These are phyloP conservation scores for Thymus quinquecostatus DNA, from an alignment of 257 asterid genomes.

Conservation along the genomic window DNA sequence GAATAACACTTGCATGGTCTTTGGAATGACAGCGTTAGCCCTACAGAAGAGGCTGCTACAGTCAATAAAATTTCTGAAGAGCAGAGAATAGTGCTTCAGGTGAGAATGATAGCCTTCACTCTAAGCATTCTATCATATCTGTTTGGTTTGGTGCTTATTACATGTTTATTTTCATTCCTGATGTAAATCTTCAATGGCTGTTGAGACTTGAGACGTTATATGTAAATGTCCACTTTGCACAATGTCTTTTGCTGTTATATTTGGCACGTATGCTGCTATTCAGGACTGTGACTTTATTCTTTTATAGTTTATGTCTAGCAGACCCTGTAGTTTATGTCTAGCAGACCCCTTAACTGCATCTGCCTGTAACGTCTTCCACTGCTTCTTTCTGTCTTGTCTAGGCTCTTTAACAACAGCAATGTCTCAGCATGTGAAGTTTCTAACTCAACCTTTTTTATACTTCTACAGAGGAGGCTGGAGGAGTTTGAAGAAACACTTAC, in stretches of 20 bases:
- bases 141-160: no score
- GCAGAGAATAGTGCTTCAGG: slow-evolving; percentile 76
- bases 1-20: slow-evolving; percentile 26
- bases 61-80: slow-evolving; percentile 55
- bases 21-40: slow-evolving; percentile 54
- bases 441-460: slow-evolving; percentile 24
- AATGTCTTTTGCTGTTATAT: slow-evolving; percentile 16
- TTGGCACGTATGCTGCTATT: background rate
- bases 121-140: slow-evolving; percentile 10
- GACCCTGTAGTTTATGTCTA: background rate
- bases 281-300: slow-evolving; percentile 18
- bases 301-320: slow-evolving; percentile 7
- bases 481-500: slow-evolving; percentile 74
- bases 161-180: slow-evolving; percentile 8
- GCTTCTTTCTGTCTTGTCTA: slow-evolving; percentile 4
- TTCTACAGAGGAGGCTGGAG: slow-evolving; percentile 74
- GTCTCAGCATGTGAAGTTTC: slow-evolving; percentile 21
- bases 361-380: slow-evolving; percentile 5
- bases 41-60: slow-evolving; percentile 58
- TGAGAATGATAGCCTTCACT: slow-evolving; percentile 36
- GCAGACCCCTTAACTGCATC: slow-evolving; percentile 13
- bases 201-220: background rate
- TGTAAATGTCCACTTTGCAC: slow-evolving; percentile 4
- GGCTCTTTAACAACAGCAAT: slow-evolving; percentile 15
- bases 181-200: slow-evolving; percentile 9